These are phyloP conservation scores for Punctularia strigosozonata DNA, from an alignment of 768 basidiomycete genomes.

Conservation along the genomic window DNA sequence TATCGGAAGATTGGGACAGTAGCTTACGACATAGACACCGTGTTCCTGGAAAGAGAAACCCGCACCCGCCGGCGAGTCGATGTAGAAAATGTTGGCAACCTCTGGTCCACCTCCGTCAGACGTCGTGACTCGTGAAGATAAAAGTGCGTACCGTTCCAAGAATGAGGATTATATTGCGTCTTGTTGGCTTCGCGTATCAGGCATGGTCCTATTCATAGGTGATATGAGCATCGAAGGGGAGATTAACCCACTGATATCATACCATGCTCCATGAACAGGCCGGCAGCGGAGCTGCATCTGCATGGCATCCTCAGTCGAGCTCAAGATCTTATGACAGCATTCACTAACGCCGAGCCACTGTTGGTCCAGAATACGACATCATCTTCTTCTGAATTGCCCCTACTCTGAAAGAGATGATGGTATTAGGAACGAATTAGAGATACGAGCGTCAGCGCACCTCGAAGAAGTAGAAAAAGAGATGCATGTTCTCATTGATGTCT, in stretches of 20 bases:
- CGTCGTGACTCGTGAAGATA: conserved; percentile 34
- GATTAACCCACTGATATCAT: not conserved
- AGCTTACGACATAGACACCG: conserved; percentile 43
- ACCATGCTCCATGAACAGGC: conserved; percentile 41
- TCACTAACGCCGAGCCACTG: conserved; percentile 25
- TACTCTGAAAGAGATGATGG: too few species aligned
- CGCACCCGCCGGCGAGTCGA: conserved; percentile 27
- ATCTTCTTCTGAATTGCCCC: conserved; percentile 19
- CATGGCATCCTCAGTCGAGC: conserved; percentile 14
- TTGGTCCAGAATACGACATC: conserved; percentile 24
- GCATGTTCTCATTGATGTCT: conserved; percentile 3
- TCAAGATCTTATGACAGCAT: conserved; percentile 14
- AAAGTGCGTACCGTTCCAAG: conserved; percentile 58
- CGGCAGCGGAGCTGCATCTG: conserved; percentile 17
- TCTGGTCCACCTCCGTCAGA: conserved; percentile 22
- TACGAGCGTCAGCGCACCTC: too few species aligned
- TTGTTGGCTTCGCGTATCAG: conserved; percentile 40
- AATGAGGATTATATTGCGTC: conserved; percentile 42
- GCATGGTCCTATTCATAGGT: conserved; percentile 53
- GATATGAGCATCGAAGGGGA: too few species aligned
- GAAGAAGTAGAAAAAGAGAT: conserved; percentile 36
- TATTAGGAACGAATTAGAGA: too few species aligned
- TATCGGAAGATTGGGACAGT: not conserved
- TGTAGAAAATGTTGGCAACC: conserved; percentile 44
- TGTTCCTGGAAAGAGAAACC: conserved; percentile 40